A percentile compares a stretch with the other conserved stretches of the same genome.
phyloP scores from a whole-genome alignment of 2,329 filamentous ascomycete species.

The Calycina herbarum region DNA sequence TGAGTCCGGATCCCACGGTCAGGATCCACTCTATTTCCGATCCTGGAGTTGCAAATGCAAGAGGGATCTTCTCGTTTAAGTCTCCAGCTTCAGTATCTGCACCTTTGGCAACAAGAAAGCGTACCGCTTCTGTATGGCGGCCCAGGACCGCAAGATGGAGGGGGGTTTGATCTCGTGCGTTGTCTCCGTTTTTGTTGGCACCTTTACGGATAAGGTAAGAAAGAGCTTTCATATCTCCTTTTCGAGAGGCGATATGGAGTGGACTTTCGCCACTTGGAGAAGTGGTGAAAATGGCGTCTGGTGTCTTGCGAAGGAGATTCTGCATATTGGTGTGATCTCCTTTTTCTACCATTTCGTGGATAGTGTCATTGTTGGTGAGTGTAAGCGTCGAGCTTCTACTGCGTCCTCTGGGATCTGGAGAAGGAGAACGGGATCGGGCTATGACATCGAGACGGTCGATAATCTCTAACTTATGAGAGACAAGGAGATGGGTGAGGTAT shows the following conservation, averaged over 20 bases:
- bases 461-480: slow-evolving; percentile 5
- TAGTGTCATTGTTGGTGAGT: too few species aligned
- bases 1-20: neutral
- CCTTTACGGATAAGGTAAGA: slow-evolving; percentile 10
- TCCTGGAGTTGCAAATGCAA: neutral
- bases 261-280: too few species aligned
- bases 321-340: too few species aligned
- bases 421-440: slow-evolving; percentile 2
- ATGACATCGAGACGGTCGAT: slow-evolving; percentile 9
- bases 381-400: too few species aligned
- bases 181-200: slow-evolving; percentile 9
- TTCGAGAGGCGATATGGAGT: too few species aligned
- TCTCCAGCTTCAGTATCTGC: neutral
- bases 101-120: slow-evolving; percentile 1
- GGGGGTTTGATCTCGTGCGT: slow-evolving; percentile 11
- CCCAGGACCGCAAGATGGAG: slow-evolving; percentile 9
- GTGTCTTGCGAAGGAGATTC: too few species aligned
- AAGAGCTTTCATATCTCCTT: too few species aligned
- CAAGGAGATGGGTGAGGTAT: slow-evolving; percentile 9
- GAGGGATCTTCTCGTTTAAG: neutral
- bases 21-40: slow-evolving; percentile 6
- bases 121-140: neutral
- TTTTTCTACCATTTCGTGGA: too few species aligned
- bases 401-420: neutral
- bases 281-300: too few species aligned